Evolutionary conservation across 257 asterid genomes (phyloP), one percentile per base, ranked within the genome.

Genomic region (Lycium ferocissimum): DNA sequence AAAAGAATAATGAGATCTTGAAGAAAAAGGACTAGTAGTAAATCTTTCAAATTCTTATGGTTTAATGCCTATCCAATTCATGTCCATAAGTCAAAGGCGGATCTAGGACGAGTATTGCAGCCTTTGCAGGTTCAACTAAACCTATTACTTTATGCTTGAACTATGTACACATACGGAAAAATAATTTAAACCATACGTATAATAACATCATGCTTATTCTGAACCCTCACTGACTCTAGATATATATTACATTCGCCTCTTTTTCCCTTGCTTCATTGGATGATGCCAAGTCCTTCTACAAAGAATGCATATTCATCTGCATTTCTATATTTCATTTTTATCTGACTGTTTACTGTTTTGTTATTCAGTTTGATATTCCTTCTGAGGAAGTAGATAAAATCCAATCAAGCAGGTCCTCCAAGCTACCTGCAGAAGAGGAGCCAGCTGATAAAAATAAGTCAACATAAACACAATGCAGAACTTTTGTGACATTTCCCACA

Each of bases 331-430:
- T 38, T 67, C 84, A 65, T n/a, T 59, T 69, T 83, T 26, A 71
- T 6, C 7, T 45, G 20, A 47, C 35, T 84, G 45, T 82, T 65
- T 6, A 22, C 14, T 76, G 14, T 87, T 82, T 26, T 17, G 84
- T 2, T 82, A 63, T 20, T 89, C 98, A 94, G 98, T 92, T 93
- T 85, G 95, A 90, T 70, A 87, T 90, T 59, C 93, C 95, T 22
- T 18, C 86, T 1, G 95, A 91, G 84, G 82, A 78, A 83, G 92
- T 93, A 43, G 83, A 91, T 70, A 88, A 91, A 80, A 91, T 93
- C 56, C 91, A 89, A 73, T 83, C 93, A 61, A 90, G 56, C 84
- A 89, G 95, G 83, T 91, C 94, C 61, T 85, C 86, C 17, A 87
- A 86, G 87, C 92, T 91, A 57, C 86, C 84, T 26, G 82, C 88